Conservation (phyloP, 1,284 basidiomycete species). For the Ganoderma leucocontextum region DNA sequence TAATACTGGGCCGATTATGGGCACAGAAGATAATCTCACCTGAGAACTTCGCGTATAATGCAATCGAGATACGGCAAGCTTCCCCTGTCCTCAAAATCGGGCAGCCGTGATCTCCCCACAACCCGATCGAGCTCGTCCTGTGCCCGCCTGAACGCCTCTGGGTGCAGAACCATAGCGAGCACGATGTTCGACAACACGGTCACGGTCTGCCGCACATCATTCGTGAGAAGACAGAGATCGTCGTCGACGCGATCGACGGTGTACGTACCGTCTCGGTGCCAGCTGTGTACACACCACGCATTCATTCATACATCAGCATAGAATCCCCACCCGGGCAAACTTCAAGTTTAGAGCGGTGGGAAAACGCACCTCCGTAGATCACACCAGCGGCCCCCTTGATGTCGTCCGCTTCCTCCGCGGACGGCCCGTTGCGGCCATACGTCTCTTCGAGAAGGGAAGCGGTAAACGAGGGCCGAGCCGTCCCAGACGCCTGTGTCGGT, state of each 20-base stretch:
- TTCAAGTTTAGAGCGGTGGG: neutral
- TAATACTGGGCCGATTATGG: too few species aligned
- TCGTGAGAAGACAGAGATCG: neutral
- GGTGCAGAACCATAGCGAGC: slow-evolving; percentile 59
- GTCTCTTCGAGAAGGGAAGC: slow-evolving; percentile 55
- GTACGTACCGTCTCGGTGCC: slow-evolving; percentile 44
- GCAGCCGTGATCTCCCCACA: slow-evolving; percentile 54
- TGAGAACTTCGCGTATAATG: slow-evolving; percentile 56
- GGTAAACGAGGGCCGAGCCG: slow-evolving; percentile 58
- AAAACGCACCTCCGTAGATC: slow-evolving; percentile 50
- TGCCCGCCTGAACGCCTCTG: slow-evolving; percentile 56
- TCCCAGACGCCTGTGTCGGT: slow-evolving; percentile 46
- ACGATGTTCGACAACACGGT: slow-evolving; percentile 55
- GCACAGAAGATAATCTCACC: slow-evolving; percentile 42
- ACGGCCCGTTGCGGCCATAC: slow-evolving; percentile 26
- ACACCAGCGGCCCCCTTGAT: slow-evolving; percentile 65
- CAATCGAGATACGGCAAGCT: slow-evolving; percentile 62
- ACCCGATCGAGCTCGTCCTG: slow-evolving; percentile 63
- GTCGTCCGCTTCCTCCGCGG: slow-evolving; percentile 54
- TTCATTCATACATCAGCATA: slow-evolving; percentile 1
- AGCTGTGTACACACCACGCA: slow-evolving; percentile 31
- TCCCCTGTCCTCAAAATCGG: slow-evolving; percentile 55
- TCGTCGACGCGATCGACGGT: neutral
- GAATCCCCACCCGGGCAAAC: neutral
- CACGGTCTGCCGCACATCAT: slow-evolving; percentile 47